A percentile compares a stretch with the other conserved stretches of the same genome.
phyloP scores from a whole-genome alignment of 2,329 filamentous ascomycete genomes.

The Colletotrichum godetiae region DNA sequence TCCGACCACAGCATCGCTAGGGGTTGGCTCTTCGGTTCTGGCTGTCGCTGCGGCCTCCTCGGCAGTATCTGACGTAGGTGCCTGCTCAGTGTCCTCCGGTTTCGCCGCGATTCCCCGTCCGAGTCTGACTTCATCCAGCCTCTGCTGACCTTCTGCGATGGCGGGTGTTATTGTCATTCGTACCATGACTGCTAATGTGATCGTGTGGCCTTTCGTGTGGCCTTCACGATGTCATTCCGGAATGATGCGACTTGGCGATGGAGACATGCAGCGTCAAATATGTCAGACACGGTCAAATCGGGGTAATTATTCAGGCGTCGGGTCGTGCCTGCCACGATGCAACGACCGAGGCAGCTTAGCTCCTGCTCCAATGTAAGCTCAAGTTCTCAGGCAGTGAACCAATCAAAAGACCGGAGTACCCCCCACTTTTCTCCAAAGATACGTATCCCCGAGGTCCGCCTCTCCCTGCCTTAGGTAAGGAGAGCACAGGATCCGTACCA shows the following conservation, averaged over 20 bases:
- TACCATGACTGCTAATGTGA: conserved; percentile 66
- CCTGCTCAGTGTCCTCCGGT: background rate
- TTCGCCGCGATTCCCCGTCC: conserved; percentile 23
- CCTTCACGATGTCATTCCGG: background rate
- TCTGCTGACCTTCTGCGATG: conserved; percentile 71
- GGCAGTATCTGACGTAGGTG: background rate
- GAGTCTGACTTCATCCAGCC: conserved; percentile 41
- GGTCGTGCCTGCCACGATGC: background rate
- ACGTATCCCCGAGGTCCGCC: background rate
- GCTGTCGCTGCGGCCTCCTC: background rate
- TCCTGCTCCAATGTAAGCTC: background rate
- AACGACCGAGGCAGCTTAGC: conserved; percentile 5
- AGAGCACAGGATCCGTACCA: background rate
- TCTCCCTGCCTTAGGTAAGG: conserved; percentile 25
- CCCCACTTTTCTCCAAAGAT: background rate
- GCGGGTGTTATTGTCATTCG: conserved; percentile 79
- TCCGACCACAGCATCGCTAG: conserved; percentile 64
- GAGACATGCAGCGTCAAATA: background rate
- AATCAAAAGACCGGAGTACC: background rate
- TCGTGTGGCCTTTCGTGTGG: background rate
- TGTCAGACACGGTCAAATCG: background rate
- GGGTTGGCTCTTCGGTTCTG: conserved; percentile 55
- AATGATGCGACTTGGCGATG: background rate
- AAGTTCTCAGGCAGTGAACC: background rate
- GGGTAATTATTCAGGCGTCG: background rate